phyloP scores from a whole-genome alignment of 352 stramenopile species.

The Phytophthora idaei region DNA sequence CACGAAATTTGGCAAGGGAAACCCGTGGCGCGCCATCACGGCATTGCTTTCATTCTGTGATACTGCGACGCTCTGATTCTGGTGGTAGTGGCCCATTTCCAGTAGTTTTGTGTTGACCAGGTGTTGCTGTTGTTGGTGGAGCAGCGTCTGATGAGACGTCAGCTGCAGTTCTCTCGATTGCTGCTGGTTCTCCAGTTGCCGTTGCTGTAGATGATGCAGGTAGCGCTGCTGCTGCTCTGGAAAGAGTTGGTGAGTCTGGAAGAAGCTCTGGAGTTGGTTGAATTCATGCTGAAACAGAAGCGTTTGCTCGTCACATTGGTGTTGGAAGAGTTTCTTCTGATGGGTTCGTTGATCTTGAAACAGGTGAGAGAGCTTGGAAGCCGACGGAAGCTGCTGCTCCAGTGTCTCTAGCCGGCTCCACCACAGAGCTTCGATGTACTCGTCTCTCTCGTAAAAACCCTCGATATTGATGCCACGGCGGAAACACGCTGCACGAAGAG shows the following conservation, averaged over 20 bases:
- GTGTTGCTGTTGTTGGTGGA: neutral
- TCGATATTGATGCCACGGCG: neutral
- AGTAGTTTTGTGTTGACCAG: neutral
- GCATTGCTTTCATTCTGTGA: too few relatives aligned
- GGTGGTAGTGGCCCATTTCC: too few relatives aligned
- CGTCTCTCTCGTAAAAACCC: neutral
- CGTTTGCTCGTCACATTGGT: neutral
- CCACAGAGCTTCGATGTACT: neutral
- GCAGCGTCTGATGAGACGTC: neutral
- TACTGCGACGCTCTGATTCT: too few relatives aligned
- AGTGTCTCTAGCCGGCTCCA: neutral
- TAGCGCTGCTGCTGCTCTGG: neutral
- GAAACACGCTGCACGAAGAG: slow-evolving; percentile 1
- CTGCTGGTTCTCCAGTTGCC: neutral
- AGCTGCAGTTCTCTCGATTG: neutral
- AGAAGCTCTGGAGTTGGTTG: neutral
- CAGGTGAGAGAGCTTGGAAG: neutral
- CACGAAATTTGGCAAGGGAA: too few relatives aligned
- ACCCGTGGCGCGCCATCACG: too few relatives aligned
- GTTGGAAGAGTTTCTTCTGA: neutral
- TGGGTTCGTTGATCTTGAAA: neutral
- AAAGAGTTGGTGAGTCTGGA: too few relatives aligned
- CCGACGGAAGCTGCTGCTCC: neutral
- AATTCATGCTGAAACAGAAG: neutral
- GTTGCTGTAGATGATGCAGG: neutral